phyloP scores from a whole-genome alignment of 331 rosid species.

The Phaseolus coccineus region DNA sequence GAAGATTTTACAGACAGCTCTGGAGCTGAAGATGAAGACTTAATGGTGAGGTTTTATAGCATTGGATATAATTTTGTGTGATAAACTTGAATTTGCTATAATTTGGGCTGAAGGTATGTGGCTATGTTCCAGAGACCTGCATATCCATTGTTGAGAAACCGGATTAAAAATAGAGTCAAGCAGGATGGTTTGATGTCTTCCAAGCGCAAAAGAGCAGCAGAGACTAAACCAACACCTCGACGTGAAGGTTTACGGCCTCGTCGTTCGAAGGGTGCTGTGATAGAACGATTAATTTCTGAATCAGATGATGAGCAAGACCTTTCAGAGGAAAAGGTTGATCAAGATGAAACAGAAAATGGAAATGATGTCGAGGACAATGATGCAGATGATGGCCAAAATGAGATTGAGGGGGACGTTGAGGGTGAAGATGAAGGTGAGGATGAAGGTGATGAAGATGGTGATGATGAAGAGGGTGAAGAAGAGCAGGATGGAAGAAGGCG shows the following conservation, averaged over 20 bases:
- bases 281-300: constrained; percentile 55
- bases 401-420: constrained; percentile 70
- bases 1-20: constrained; percentile 74
- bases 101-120: constrained; percentile 45
- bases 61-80: constrained; percentile 15
- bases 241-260: constrained; percentile 99
- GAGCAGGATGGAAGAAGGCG: constrained; percentile 93
- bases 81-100: constrained; percentile 42
- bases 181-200: constrained; percentile 62
- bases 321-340: constrained; percentile 76
- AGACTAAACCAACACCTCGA: constrained; percentile 63
- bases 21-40: constrained; percentile 74
- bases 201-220: constrained; percentile 63
- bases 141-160: constrained; percentile 56
- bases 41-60: constrained; percentile 75
- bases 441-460: constrained; percentile 73
- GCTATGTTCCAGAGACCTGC: constrained; percentile 67
- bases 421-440: constrained; percentile 70
- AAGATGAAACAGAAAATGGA: constrained; percentile 89
- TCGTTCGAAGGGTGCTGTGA: constrained; percentile 59
- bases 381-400: constrained; percentile 84
- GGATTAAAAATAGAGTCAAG: constrained; percentile 53
- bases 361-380: constrained; percentile 85
- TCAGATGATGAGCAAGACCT: constrained; percentile 78
- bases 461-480: constrained; percentile 86